These are phyloP conservation scores for Picocystis sp. DNA, from an alignment of 163 green algal genomes.

Conservation along the genomic window DNA sequence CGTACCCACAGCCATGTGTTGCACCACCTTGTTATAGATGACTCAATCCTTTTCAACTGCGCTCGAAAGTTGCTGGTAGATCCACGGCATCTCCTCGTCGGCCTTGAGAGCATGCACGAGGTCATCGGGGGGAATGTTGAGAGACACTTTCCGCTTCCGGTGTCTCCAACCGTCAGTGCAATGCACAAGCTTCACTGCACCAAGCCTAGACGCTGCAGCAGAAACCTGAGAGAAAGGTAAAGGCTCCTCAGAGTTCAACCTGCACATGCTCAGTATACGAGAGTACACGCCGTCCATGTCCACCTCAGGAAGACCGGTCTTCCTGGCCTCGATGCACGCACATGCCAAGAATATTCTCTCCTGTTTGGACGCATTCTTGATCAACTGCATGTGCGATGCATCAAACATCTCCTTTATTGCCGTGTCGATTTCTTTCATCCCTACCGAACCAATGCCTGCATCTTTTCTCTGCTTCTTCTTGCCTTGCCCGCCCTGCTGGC, in stretches of 20 bases:
- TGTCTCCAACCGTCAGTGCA: too few species aligned
- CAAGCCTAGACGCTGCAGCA: too few species aligned
- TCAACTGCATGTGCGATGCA: slow-evolving; percentile 41
- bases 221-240: too few species aligned
- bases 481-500: neutral
- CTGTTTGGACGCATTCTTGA: slow-evolving; percentile 22
- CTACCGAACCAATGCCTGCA: neutral
- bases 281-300: neutral
- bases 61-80: slow-evolving; percentile 19
- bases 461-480: neutral
- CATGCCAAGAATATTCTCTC: slow-evolving; percentile 55
- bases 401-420: slow-evolving; percentile 50
- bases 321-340: slow-evolving; percentile 45
- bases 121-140: slow-evolving; percentile 43
- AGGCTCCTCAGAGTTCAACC: too few species aligned
- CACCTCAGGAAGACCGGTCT: slow-evolving; percentile 16
- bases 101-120: slow-evolving; percentile 23
- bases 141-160: slow-evolving; percentile 21
- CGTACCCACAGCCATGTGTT: too few species aligned
- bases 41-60: too few species aligned
- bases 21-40: too few species aligned
- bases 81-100: slow-evolving; percentile 20
- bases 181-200: too few species aligned
- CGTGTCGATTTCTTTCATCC: slow-evolving; percentile 25
- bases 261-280: too few species aligned